phyloP scores from a whole-genome alignment of 768 basidiomycete genomes.

The Hydnomerulius pinastri region DNA sequence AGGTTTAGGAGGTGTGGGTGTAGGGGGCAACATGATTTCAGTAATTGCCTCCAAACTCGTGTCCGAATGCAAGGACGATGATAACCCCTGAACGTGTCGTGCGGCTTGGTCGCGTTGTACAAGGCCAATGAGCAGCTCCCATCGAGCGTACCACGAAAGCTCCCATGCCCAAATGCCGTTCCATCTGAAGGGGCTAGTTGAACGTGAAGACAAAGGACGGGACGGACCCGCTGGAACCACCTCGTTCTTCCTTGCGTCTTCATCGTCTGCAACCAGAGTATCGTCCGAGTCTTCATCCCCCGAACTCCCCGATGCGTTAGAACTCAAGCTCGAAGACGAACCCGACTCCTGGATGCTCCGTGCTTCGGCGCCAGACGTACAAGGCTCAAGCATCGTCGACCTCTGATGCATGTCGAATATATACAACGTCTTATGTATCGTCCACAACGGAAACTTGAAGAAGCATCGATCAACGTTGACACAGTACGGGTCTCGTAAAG shows the following conservation, averaged over 20 bases:
- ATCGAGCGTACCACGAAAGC: slow-evolving; percentile 53
- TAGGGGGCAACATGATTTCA: background rate
- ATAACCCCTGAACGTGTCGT: slow-evolving; percentile 3
- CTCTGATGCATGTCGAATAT: slow-evolving; percentile 55
- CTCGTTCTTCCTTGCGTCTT: slow-evolving; percentile 7
- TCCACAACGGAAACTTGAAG: slow-evolving; percentile 59
- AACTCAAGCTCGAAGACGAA: slow-evolving; percentile 20
- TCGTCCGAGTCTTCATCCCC: slow-evolving; percentile 50
- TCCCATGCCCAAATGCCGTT: slow-evolving; percentile 36
- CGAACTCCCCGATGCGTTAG: slow-evolving; percentile 16
- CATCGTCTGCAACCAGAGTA: slow-evolving; percentile 56
- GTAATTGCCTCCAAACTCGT: background rate
- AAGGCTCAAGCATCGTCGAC: background rate
- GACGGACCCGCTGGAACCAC: background rate
- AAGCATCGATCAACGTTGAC: slow-evolving; percentile 62
- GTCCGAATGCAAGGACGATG: background rate
- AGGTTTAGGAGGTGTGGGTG: slow-evolving; percentile 2
- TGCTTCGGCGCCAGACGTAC: slow-evolving; percentile 18
- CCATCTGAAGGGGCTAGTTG: slow-evolving; percentile 11
- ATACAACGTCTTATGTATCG: slow-evolving; percentile 67
- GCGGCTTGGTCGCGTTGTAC: slow-evolving; percentile 33
- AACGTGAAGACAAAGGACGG: slow-evolving; percentile 10
- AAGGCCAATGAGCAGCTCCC: slow-evolving; percentile 52
- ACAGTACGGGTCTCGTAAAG: slow-evolving; percentile 59
- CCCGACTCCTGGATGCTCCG: slow-evolving; percentile 6